phyloP scores from a whole-genome alignment of 192 early-diverging fungal species.

The Coemansia sp. region DNA sequence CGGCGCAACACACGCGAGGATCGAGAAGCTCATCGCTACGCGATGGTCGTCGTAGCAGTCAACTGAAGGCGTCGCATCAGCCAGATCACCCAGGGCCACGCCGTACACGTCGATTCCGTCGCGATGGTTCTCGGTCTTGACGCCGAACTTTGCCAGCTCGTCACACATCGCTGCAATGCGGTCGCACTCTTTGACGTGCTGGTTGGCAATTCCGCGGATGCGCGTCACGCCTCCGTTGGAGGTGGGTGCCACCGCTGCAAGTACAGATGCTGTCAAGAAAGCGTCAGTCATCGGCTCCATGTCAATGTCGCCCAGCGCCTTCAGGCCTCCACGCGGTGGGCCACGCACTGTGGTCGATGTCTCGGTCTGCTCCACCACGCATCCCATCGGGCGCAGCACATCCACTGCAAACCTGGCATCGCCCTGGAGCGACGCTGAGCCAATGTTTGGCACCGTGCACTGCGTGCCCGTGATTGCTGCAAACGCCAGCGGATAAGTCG shows the following conservation, averaged over 20 bases:
- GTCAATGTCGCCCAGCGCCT: conserved; percentile 76
- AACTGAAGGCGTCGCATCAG: conserved; percentile 62
- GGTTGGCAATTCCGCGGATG: conserved; percentile 95
- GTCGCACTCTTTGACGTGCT: conserved; percentile 98
- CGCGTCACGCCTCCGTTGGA: conserved; percentile 66
- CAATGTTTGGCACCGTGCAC: conserved; percentile 91
- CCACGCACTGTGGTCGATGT: conserved; percentile 89
- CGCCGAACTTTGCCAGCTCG: conserved; percentile 89
- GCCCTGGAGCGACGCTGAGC: conserved; percentile 87
- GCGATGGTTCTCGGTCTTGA: conserved; percentile 73
- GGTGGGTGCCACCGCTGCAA: conserved; percentile 80
- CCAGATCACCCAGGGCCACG: conserved; percentile 53
- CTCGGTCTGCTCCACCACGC: conserved; percentile 83
- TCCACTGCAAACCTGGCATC: conserved; percentile 89
- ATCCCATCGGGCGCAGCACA: conserved; percentile 90
- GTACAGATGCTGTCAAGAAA: conserved; percentile 90
- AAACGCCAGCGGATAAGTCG: conserved; percentile 95
- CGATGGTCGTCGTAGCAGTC: conserved; percentile 98
- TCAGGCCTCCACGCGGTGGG: conserved; percentile 69
- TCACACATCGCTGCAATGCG: conserved; percentile 95
- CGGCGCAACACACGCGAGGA: conserved; percentile 77
- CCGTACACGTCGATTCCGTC: conserved; percentile 92
- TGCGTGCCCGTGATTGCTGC: conserved; percentile 91
- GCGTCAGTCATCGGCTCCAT: conserved; percentile 99
- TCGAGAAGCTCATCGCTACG: conserved; percentile 94